A percentile compares a stretch with the other conserved stretches of the same genome.
phyloP scores from a whole-genome alignment of 345 rosid genomes.

The Pistacia integerrima region DNA sequence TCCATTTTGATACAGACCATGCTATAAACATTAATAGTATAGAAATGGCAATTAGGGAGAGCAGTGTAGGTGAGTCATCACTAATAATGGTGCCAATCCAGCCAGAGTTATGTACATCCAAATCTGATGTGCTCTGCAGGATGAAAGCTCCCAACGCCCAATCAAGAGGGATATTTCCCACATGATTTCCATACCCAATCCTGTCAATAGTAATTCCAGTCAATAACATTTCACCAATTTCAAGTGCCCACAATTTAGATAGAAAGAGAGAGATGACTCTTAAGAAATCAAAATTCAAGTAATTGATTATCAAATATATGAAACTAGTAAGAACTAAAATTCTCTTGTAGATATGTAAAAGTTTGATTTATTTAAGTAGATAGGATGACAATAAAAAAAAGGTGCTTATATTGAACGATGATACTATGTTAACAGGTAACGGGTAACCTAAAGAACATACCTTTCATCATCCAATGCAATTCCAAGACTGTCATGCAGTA shows the following conservation, averaged over 20 bases:
- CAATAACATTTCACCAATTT: constrained; percentile 3
- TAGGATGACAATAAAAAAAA: not conserved
- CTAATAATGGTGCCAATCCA: constrained; percentile 49
- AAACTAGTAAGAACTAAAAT: not conserved
- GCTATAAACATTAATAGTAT: constrained; percentile 48
- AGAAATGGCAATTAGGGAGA: constrained; percentile 47
- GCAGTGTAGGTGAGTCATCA: constrained; percentile 50
- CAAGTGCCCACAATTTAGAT: not conserved
- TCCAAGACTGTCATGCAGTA: constrained; percentile 90
- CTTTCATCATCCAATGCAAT: constrained; percentile 62
- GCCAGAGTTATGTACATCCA: constrained; percentile 31
- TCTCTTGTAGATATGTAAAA: not conserved
- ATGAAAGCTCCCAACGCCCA: constrained; percentile 97
- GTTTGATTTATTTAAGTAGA: not conserved
- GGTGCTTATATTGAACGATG: not conserved
- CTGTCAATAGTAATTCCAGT: constrained; percentile 34
- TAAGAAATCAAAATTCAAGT: not conserved
- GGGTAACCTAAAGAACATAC: constrained; percentile 25
- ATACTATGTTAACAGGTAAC: not conserved
- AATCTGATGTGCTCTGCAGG: constrained; percentile 47
- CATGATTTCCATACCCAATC: constrained; percentile 64
- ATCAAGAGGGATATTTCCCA: constrained; percentile 75
- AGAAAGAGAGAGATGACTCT: not conserved
- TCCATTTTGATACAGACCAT: constrained; percentile 69
- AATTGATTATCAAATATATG: not conserved